phyloP scores from a whole-genome alignment of 1,284 basidiomycete species.

The Trichosporon inkin region DNA sequence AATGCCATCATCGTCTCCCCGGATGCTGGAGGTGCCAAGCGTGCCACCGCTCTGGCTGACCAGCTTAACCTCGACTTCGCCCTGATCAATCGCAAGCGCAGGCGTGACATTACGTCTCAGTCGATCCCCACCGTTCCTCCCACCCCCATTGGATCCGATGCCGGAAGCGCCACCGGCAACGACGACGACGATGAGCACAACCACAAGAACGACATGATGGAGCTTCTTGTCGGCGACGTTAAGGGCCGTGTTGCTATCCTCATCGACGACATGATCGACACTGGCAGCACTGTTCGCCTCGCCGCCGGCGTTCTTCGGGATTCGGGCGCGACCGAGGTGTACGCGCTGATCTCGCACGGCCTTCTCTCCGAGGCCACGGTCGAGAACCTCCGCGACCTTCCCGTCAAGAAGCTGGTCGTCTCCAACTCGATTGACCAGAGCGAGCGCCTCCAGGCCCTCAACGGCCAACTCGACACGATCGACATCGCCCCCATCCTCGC shows the following conservation, averaged over 20 bases:
- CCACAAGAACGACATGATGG: slow-evolving; percentile 63
- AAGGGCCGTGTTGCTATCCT: slow-evolving; percentile 88
- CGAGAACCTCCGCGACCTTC: slow-evolving; percentile 68
- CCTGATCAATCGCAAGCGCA: slow-evolving; percentile 82
- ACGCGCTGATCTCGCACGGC: slow-evolving; percentile 88
- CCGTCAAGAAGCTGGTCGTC: slow-evolving; percentile 80
- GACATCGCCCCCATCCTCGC: slow-evolving; percentile 89
- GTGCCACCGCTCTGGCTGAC: slow-evolving; percentile 91
- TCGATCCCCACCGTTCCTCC: slow-evolving; percentile 45
- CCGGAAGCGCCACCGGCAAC: slow-evolving; percentile 32
- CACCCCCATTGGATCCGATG: slow-evolving; percentile 45
- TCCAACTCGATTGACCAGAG: slow-evolving; percentile 74
- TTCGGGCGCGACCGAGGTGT: slow-evolving; percentile 80
- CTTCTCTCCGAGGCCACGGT: slow-evolving; percentile 82
- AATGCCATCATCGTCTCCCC: slow-evolving; percentile 92
- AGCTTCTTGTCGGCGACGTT: slow-evolving; percentile 95
- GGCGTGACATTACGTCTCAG: slow-evolving; percentile 55
- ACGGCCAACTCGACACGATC: slow-evolving; percentile 57
- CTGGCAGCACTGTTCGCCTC: slow-evolving; percentile 78
- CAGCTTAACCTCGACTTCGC: slow-evolving; percentile 95
- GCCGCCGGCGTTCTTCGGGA: slow-evolving; percentile 81
- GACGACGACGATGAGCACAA: slow-evolving; percentile 48
- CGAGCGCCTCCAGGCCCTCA: slow-evolving; percentile 51
- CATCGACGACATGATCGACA: slow-evolving; percentile 98
- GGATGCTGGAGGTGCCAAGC: slow-evolving; percentile 95